Evolutionary conservation across 2,329 filamentous ascomycete genomes (phyloP).

Genomic region (Claviceps pazoutovae): DNA sequence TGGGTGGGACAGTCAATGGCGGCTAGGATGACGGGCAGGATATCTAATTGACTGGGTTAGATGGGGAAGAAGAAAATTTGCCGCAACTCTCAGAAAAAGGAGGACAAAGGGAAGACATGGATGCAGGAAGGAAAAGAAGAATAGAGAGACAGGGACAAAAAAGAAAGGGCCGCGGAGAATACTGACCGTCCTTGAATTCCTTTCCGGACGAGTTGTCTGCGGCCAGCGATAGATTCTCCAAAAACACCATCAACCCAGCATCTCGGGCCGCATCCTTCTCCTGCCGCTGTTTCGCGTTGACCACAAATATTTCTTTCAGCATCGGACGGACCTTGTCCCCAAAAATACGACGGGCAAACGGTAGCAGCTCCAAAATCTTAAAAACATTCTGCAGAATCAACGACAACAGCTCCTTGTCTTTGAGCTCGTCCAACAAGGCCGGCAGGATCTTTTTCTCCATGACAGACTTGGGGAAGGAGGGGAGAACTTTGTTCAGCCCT

Average conservation of each 20-base stretch:
- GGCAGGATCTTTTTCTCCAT: conserved; percentile 90
- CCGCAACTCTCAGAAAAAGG: not conserved
- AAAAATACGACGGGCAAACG: conserved; percentile 64
- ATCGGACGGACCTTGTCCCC: conserved; percentile 75
- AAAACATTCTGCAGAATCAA: conserved; percentile 85
- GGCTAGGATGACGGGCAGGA: conserved; percentile 71
- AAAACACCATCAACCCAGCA: conserved; percentile 77
- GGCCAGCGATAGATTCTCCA: conserved; percentile 68
- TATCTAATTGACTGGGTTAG: conserved; percentile 38
- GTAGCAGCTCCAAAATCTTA: conserved; percentile 68
- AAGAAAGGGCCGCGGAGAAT: not conserved
- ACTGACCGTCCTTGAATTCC: conserved; percentile 82
- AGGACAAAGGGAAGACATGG: not conserved
- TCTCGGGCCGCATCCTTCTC: conserved; percentile 77
- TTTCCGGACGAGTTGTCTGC: conserved; percentile 74
- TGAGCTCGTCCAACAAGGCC: conserved; percentile 80
- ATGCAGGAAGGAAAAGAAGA: not conserved
- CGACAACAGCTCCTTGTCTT: conserved; percentile 76
- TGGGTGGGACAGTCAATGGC: conserved; percentile 84
- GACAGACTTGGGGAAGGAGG: conserved; percentile 84
- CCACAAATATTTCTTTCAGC: conserved; percentile 69
- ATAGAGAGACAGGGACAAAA: not conserved
- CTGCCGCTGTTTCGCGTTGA: conserved; percentile 38
- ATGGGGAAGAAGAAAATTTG: no score
- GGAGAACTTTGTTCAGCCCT: conserved; percentile 72